Percentiles rank a stretch among this genome's conserved stretches.
Conservation (phyloP, 1,284 basidiomycete genomes). For the Microbotryomycetes sp. region DNA sequence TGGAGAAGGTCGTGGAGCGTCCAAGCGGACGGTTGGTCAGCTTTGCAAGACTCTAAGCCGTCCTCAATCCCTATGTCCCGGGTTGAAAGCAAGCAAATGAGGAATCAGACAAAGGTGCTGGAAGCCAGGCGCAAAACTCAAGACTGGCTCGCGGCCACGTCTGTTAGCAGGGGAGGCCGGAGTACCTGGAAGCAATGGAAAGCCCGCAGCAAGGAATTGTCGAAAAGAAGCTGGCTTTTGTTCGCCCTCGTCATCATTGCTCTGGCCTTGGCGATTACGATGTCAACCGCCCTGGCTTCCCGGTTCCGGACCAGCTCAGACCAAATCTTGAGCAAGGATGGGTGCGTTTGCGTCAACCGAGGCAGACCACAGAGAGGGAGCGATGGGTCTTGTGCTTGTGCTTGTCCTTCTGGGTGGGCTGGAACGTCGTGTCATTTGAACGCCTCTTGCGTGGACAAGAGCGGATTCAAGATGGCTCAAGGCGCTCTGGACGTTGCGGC, state of each 20-base stretch:
- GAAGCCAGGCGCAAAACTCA: conserved; percentile 3
- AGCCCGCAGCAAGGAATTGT: neutral
- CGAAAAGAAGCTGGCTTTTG: neutral
- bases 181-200: neutral
- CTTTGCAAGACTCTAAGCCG: neutral
- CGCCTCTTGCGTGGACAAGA: conserved; percentile 16
- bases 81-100: neutral
- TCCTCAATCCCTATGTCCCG: neutral
- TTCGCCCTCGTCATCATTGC: neutral
- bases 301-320: neutral
- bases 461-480: conserved; percentile 7
- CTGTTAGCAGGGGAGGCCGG: neutral
- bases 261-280: neutral
- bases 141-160: neutral
- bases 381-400: conserved; percentile 4
- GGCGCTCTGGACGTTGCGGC: conserved; percentile 13
- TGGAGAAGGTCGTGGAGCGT: neutral
- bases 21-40: neutral
- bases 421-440: conserved; percentile 11
- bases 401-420: conserved; percentile 4
- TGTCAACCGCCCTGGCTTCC: neutral
- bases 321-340: neutral
- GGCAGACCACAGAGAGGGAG: neutral
- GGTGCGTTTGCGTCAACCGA: conserved; percentile 5
- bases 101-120: neutral